A percentile compares a stretch with the other conserved stretches of the same genome.
Conservation (phyloP, 768 basidiomycete genomes). For the Pulveroboletus sp. region DNA sequence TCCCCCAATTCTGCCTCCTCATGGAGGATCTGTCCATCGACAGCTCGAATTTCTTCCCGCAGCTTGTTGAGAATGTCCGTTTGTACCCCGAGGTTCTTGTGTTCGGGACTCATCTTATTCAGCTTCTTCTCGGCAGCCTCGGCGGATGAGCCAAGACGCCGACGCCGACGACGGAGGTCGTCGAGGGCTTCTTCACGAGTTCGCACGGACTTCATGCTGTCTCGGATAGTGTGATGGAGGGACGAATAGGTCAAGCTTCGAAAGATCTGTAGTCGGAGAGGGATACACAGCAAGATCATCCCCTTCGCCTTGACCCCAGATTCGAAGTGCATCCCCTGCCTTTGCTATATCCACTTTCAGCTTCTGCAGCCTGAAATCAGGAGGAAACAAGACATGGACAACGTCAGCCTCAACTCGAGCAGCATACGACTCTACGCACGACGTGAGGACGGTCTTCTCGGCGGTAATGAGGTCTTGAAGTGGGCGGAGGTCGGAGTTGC, state of each 20-base stretch:
- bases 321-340: slow-evolving; percentile 64
- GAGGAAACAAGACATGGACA: neutral
- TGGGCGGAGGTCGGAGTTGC: slow-evolving; percentile 73
- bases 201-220: slow-evolving; percentile 75
- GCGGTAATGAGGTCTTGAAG: slow-evolving; percentile 87
- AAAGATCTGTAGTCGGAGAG: no score
- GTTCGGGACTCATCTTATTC: slow-evolving; percentile 82
- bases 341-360: slow-evolving; percentile 62
- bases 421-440: slow-evolving; percentile 43
- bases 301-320: slow-evolving; percentile 76
- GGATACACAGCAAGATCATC: slow-evolving; percentile 66
- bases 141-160: slow-evolving; percentile 60
- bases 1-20: slow-evolving; percentile 80
- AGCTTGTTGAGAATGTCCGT: slow-evolving; percentile 66
- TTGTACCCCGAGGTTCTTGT: slow-evolving; percentile 76
- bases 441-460: slow-evolving; percentile 75
- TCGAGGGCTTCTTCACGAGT: slow-evolving; percentile 81
- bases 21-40: slow-evolving; percentile 80
- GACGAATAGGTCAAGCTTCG: slow-evolving; percentile 51
- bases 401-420: neutral
- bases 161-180: slow-evolving; percentile 66
- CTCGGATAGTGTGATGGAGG: slow-evolving; percentile 58
- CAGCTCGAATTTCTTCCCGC: slow-evolving; percentile 66
- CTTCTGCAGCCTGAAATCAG: slow-evolving; percentile 48
- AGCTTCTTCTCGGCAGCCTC: slow-evolving; percentile 87